Conservation (phyloP, 306 rosid species). For the Glycine soja region DNA sequence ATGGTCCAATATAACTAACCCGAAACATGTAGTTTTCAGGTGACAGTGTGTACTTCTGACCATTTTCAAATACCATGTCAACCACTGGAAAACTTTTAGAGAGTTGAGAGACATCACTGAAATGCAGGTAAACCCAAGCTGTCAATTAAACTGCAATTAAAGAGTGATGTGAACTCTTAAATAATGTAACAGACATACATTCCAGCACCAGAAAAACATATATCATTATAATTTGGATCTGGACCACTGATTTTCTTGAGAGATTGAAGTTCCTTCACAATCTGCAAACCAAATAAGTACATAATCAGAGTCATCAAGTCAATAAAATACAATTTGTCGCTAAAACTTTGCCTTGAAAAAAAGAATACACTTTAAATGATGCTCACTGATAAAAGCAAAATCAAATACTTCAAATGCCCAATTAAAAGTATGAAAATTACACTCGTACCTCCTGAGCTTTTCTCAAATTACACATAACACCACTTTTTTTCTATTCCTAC, state of each 20-base stretch:
- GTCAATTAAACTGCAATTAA: conserved; percentile 43
- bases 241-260: conserved; percentile 78
- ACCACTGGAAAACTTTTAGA: conserved; percentile 79
- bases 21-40: conserved; percentile 95
- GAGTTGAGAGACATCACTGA: conserved; percentile 72
- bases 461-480: no score
- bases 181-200: conserved; percentile 57
- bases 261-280: conserved; percentile 73
- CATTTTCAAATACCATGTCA: conserved; percentile 89
- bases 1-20: conserved; percentile 55
- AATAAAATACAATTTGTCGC: conserved; percentile 9
- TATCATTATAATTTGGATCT: conserved; percentile 86
- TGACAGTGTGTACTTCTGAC: conserved; percentile 72
- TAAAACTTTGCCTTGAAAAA: conserved; percentile 22
- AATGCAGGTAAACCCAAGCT: conserved; percentile 42
- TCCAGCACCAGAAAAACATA: conserved; percentile 89
- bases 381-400: conserved; percentile 36
- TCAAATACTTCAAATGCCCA: conserved; percentile 16
- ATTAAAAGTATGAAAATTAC: no score
- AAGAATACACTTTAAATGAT: background rate
- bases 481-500: no score
- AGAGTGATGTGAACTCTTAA: conserved; percentile 19
- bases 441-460: no score
- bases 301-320: conserved; percentile 19
- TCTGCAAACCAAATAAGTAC: conserved; percentile 57